Evolutionary conservation across 2,329 filamentous ascomycete genomes (phyloP), one percentile per base, ranked within the genome.

Genomic region (Stagonosporopsis cucurbitacearum): DNA sequence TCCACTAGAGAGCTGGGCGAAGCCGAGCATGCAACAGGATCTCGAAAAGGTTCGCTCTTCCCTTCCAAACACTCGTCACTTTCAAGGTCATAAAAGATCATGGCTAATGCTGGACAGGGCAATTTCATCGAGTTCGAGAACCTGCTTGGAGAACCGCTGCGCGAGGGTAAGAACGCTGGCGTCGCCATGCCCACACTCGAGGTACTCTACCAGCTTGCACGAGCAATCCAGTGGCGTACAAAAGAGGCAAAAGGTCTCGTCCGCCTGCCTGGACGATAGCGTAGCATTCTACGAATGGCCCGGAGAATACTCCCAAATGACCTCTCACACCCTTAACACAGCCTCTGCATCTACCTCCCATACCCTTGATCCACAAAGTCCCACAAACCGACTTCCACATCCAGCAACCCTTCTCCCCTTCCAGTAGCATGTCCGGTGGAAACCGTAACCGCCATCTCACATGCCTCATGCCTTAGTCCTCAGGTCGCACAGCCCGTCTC

Each of bases 101-200:
- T 8, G 9, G 9, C 49, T 53, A 13, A 57, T 25, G 4, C 15
- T 5, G 13, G 6, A 4, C 28, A 79, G 79, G 80, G 82, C 15
- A 85, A 84, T 62, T 82, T 78, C 48, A 81, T 83, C 55, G 84
- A 87, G 67, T 78, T 80, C 43, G 83, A 86, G 65, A 84, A 81
- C 58, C 77, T 86, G 32, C 68, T 86, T 3, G 83, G 83, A 1
- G 84, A 86, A 71, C 82, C 83, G n/a, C 57, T 86, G 41, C 72
- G 80, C 2, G 83, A 82, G 60, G 84, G 79, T 0, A 77, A 78
- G 59, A 67, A 66, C 28, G 68, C 74, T 0, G 82, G 82, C 1
- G 81, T 86, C 2, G 54, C 72, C 1, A 81, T 80, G 71, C 82
- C 83, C 0, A 82, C 78, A 15, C 67, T 86, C 28, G 70, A 73